Base-by-base conservation (phyloP, 2,329 filamentous ascomycete species). In the Fusarium penzigii region DNA sequence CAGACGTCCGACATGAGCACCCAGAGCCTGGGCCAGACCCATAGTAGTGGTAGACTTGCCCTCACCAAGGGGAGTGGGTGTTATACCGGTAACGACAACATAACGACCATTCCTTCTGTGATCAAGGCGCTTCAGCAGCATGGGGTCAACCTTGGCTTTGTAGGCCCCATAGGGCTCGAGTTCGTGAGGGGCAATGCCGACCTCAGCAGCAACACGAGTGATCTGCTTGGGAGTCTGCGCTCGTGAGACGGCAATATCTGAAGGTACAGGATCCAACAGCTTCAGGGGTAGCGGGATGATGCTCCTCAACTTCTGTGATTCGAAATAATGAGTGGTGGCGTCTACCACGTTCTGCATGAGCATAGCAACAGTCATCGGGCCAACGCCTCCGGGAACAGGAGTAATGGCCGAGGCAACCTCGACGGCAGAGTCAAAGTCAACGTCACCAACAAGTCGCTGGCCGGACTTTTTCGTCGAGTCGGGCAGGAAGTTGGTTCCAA, bases 341-440 rank as follows among this genome's bases (percentile, higher is more conserved):
- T 93, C 88, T 49, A 97, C 88, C 9, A 97, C 92, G 68, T 99
- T 99, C 73, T 96, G 90, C 65, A 99, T 78, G 44, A 99, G 80
- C 94, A 99, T 99, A 54, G 94, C 94, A 58, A 99, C 92, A 3
- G 94, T 99, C 94, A 99, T 99, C 46, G 94, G 94, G 0, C 94
- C 94, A 53, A 99, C 94, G 72, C 94, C 94, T 51, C 94, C 94
- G 2, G 94, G 94, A 2, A 99, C 94, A 1, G 94, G 94, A 3
- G 94, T 99, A 67, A 99, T 97, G 66, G 89, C 84, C 3, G 92
- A 96, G 17, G 92, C 94, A 40, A 97, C 89, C 69, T 95, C 80
- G 14, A 81, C 82, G 14, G 93, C 93, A 41, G 89, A 85, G 46
- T 92, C 91, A 65, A 86, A 97, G 66, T 99, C 92, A 40, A 99